Evolutionary conservation across 768 basidiomycete genomes (phyloP).

Genomic region (Kwoniella dejecticola): DNA sequence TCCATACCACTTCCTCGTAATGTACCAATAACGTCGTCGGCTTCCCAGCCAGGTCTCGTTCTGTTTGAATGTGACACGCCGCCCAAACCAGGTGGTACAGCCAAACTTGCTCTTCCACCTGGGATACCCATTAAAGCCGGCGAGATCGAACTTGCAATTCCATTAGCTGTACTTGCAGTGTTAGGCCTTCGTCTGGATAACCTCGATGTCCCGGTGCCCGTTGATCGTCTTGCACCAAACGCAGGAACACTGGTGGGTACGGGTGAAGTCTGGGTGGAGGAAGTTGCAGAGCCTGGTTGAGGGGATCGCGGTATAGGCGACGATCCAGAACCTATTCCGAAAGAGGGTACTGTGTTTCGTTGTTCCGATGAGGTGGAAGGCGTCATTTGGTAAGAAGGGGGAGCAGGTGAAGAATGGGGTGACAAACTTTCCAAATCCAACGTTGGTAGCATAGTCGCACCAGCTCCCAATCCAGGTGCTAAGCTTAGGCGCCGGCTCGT

Average conservation of each 20-base stretch:
- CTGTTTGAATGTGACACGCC: conserved; percentile 17
- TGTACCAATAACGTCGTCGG: conserved; percentile 50
- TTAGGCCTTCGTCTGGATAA: conserved; percentile 29
- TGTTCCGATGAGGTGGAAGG: background rate
- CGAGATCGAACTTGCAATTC: conserved; percentile 2
- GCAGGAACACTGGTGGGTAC: conserved; percentile 11
- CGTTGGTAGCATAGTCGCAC: conserved; percentile 23
- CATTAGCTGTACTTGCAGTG: conserved; percentile 17
- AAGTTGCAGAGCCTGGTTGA: conserved; percentile 2
- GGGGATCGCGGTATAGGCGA: background rate
- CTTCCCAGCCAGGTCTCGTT: conserved; percentile 53
- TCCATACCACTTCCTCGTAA: conserved; percentile 46
- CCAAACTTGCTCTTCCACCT: conserved; percentile 25
- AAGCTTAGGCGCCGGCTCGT: conserved; percentile 37
- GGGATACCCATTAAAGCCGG: conserved; percentile 9
- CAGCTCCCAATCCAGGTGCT: conserved; percentile 42
- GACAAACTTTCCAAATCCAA: conserved; percentile 1
- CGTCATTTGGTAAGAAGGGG: background rate
- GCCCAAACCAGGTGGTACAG: conserved; percentile 32
- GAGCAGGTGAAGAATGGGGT: conserved; percentile 6
- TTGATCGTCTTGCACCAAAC: conserved; percentile 28
- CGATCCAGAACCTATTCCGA: conserved; percentile 3
- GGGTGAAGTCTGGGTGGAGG: conserved; percentile 10
- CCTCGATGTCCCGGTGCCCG: conserved; percentile 6
- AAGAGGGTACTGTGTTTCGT: conserved; percentile 9